Base-by-base conservation (phyloP, 106 monocot genomes). In the Dactylorhiza incarnata region DNA sequence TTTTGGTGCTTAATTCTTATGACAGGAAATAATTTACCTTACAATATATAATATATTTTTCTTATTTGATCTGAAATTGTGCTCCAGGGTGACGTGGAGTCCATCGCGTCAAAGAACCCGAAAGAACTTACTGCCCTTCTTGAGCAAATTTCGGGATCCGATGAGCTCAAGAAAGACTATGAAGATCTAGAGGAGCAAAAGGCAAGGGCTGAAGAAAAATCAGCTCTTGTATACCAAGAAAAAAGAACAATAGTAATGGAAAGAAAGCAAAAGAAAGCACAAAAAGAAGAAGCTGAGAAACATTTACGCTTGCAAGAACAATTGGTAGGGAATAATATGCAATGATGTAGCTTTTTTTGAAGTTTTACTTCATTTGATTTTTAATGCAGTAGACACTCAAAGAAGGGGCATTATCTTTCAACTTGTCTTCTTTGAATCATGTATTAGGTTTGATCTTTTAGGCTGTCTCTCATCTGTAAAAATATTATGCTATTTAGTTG, bases 201-300 rank as follows among this genome's bases (percentile, higher is more conserved):
- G 74, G 87, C 84, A 0, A 78, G 75, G 49, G 99, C 99, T 24
- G 89, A 91, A 78, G 87, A 91, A 78, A 88, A 99, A 74, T 86
- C 94, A 58, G 94, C 94, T 51, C 91, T 99, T 78, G 83, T 87
- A 72, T 99, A 99, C 85, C 91, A 94, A 75, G 91, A 94, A 74
- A 99, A 99, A 79, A 99, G 88, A 77, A 91, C 87, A 62, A 59
- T 99, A 6, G 88, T 88, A 13, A 85, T 90, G 85, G 99, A 99
- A 77, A 88, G 91, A 74, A 99, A 99, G 80, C 99, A 94, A 78
- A 99, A 99, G 83, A 99, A 99, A 83, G 91, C 85, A 63, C 99
- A 99, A 53, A 99, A 99, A 80, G 99, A 99, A 83, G 99, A 99
- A 69, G 99, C 99, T n/a, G 99, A 99, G 86, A 94, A 90, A 51